Percentiles rank a stretch among this genome's conserved stretches.
Conservation (phyloP, 2,329 filamentous ascomycete genomes). For the Atkinsonella texensis region DNA sequence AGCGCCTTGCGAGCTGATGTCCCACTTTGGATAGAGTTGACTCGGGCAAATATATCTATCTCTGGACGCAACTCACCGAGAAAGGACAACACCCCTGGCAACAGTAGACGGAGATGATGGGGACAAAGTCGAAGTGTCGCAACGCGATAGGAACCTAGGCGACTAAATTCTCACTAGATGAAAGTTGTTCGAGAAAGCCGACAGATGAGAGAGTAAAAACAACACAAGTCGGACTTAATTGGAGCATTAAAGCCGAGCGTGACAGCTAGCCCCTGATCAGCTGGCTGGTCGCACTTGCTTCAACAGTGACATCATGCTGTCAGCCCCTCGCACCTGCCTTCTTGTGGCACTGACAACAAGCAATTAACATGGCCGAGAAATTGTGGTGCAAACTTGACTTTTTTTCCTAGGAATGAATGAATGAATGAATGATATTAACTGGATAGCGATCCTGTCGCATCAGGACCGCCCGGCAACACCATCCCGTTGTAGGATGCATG, state of each 20-base stretch:
- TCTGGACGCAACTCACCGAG: constrained; percentile 1
- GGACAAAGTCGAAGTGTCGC: neutral
- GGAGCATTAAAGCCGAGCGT: neutral
- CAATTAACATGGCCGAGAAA: too few relatives aligned
- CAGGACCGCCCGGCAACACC: too few relatives aligned
- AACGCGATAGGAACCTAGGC: neutral
- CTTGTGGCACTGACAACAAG: too few relatives aligned
- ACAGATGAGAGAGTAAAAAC: neutral
- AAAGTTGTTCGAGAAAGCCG: neutral
- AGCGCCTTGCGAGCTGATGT: neutral
- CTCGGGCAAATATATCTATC: neutral
- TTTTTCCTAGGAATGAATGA: too few relatives aligned
- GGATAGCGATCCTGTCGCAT: too few relatives aligned
- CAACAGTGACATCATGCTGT: constrained; percentile 7
- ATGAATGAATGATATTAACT: too few relatives aligned
- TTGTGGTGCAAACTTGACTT: too few relatives aligned
- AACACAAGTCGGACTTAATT: neutral
- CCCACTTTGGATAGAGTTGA: neutral
- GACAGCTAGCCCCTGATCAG: neutral
- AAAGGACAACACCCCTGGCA: neutral
- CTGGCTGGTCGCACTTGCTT: neutral
- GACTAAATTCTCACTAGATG: neutral
- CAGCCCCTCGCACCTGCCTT: neutral
- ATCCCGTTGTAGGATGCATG: too few relatives aligned
- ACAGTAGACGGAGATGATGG: neutral